Base-by-base conservation (phyloP, 176 grass and related monocot genomes). In the Rhynchospora breviuscula region DNA sequence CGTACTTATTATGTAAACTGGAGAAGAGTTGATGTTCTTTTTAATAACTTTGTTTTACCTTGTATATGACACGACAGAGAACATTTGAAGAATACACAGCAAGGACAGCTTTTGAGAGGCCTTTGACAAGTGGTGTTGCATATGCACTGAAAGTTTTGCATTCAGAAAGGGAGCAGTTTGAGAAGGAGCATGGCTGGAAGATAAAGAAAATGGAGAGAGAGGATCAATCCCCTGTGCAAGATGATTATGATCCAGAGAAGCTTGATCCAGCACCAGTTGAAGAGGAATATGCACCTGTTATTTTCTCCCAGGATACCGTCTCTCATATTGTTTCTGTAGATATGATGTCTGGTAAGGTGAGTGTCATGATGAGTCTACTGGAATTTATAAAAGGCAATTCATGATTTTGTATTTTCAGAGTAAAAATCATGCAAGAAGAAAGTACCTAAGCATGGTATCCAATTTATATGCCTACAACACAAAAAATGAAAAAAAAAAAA, bases 341-440 rank as follows among this genome's bases (percentile, higher is more conserved):
- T 88, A 95, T 95, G 93, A 87, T 95, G 93, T 95, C 90, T 52
- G 93, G 93, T 45, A 92, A 92, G 90, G 93, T 95, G 51, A 87
- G 33, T 82, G 59, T 66, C 12, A 51, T 46, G 22, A 11, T 14
- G 9, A 53, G 49, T 46, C 49, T 76, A 53, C 22, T 15, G 47
- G 46, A 76, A 22, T 14, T 74, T 11, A 1, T 52, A 11, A 12
- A 10, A 11, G 49, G 9, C 10, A 11, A 52, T 52, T 17, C 10
- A 75, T 75, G 19, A 75, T 75, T 22, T 51, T 25, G 26, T 29
- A 1, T 29, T 18, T 69, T 51, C 12, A 6, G 21, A 75, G 46
- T 51, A 48, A 73, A 73, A 21, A 49, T 73, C n/a, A 15, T 25
- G 45, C 21, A 48, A 51, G 21, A 52, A 7, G 3, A 49, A 12